phyloP scores from a whole-genome alignment of 257 asterid species.

The Orobanche coerulescens region DNA sequence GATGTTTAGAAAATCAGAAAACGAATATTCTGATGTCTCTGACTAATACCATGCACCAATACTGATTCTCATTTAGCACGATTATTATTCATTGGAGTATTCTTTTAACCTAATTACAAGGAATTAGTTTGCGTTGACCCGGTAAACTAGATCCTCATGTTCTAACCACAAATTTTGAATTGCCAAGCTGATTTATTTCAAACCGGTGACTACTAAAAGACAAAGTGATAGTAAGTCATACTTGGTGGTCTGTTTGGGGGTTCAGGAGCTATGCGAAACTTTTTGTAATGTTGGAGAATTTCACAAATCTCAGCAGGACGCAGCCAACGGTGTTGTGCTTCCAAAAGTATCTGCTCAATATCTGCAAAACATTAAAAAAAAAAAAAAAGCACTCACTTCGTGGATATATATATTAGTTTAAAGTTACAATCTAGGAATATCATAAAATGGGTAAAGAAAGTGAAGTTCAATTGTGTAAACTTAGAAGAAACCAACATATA shows the following conservation, averaged over 20 bases:
- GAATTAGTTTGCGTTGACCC: not conserved
- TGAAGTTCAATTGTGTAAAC: not conserved
- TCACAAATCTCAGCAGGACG: slow-evolving; percentile 95
- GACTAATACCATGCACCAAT: not conserved
- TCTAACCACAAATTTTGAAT: not conserved
- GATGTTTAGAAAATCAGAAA: not conserved
- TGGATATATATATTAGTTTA: not conserved
- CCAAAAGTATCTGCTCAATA: slow-evolving; percentile 70
- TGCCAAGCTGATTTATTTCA: not conserved
- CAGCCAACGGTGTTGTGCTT: slow-evolving; percentile 84
- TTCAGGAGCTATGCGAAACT: slow-evolving; percentile 64
- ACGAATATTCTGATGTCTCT: not conserved
- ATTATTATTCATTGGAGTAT: not conserved
- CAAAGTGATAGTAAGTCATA: slow-evolving; percentile 28
- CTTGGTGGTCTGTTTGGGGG: slow-evolving; percentile 80
- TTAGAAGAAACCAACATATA: not conserved
- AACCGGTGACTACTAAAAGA: not conserved
- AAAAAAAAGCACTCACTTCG: not conserved
- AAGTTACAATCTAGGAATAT: not conserved
- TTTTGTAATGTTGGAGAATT: slow-evolving; percentile 62
- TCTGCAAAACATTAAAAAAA: slow-evolving; percentile 44
- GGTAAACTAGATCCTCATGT: not conserved
- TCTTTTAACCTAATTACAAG: not conserved
- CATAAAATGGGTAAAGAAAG: not conserved
- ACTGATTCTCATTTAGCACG: not conserved